Evolutionary conservation across 1,284 basidiomycete species (phyloP).

Genomic region (Ustilago loliicola): DNA sequence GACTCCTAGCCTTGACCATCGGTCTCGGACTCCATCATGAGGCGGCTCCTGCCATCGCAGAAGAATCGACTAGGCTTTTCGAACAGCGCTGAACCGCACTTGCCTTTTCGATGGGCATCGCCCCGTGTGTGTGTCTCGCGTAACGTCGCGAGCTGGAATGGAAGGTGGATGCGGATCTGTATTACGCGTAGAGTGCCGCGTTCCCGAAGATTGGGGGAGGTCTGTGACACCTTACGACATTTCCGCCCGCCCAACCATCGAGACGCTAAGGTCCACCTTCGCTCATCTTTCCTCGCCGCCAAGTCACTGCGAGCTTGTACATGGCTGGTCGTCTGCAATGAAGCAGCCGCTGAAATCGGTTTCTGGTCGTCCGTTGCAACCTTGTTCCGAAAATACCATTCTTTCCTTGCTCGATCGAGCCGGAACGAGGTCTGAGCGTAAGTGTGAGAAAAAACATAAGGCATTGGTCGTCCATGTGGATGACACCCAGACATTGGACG

Average conservation of each 20-base stretch:
- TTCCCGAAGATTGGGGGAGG: not conserved
- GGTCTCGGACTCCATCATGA: not conserved
- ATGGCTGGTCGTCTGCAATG: not conserved
- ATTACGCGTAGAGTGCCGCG: constrained; percentile 5
- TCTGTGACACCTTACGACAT: not conserved
- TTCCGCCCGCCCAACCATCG: not conserved
- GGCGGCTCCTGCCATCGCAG: not conserved
- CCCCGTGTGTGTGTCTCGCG: not conserved
- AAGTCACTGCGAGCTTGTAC: no score
- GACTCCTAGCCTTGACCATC: constrained; percentile 1
- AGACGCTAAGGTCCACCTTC: not conserved
- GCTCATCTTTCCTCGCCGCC: no score
- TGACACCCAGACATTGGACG: not conserved
- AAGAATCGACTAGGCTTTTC: not conserved
- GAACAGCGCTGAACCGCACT: not conserved
- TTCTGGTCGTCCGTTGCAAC: not conserved
- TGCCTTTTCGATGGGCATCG: not conserved
- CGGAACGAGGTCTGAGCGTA: constrained; percentile 1
- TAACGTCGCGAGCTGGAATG: not conserved
- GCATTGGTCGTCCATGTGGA: not conserved
- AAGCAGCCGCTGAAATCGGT: not conserved
- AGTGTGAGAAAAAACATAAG: not conserved
- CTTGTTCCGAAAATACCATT: not conserved
- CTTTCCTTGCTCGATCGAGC: not conserved
- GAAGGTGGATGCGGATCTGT: not conserved